Evolutionary conservation across 768 basidiomycete species (phyloP), one percentile per base, ranked within the genome.

Genomic region (Daedaleopsis nitida): DNA sequence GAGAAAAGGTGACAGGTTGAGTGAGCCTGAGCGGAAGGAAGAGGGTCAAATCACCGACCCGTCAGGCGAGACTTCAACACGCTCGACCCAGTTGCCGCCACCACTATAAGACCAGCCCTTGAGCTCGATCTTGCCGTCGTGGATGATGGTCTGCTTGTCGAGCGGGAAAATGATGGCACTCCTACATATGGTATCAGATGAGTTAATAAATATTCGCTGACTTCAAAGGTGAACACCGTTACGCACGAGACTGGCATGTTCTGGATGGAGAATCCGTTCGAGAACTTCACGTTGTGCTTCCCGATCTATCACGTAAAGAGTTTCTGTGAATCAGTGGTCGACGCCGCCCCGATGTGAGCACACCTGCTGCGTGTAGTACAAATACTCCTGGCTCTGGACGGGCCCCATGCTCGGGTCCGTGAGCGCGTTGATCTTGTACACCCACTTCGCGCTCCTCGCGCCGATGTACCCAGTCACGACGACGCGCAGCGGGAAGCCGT

Each of bases 241-340:
- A 32, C 82, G 34, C 44, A 83, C 81, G 83, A 84, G 7, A 85
- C 83, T 2, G 82, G 83, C 83, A 85, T 84, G 54, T 81, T 78
- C 62, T 80, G 79, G 60, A 85, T 85, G 5, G 81, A 82, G 67
- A 84, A 84, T 5, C 83, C 83, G 66, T 80, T 82, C 24, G 81
- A 83, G 53, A 79, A 81, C 61, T 76, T 78, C 6, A 72, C 70
- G 59, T 85, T 84, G 58, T 84, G 81, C 69, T 84, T 84, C 21
- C 82, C 82, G 49, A 77, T 76, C 80, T 83, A 17, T 43, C 13
- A 23, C 47, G n/a, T 13, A 32, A 19, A 39, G 45, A 35, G 14
- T 54, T 24, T 17, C 8, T 17, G 17, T 21, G 10, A 11, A n/a
- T 5, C 45, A 47, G 45, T 14, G 14, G 5, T 43, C 42, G 1